These are phyloP conservation scores for Athelia sp. DNA, from an alignment of 1,284 basidiomycete species.

Conservation along the genomic window DNA sequence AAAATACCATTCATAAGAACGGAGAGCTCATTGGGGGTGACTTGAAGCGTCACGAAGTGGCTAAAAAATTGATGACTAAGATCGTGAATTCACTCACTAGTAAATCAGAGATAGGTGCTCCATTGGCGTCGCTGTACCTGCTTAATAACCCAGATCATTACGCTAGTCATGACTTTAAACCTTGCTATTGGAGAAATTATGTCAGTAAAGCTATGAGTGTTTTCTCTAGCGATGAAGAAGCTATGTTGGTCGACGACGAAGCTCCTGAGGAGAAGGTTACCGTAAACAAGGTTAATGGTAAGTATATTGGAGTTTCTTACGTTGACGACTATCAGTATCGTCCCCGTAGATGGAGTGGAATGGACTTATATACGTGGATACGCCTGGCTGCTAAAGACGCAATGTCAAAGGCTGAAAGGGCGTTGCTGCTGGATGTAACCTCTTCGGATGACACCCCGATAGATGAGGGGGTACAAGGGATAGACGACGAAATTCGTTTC, in stretches of 20 bases:
- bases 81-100: slow-evolving; percentile 14
- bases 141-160: slow-evolving; percentile 25
- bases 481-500: too few relatives aligned
- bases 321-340: neutral
- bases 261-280: neutral
- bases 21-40: too few relatives aligned
- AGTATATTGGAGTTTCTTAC: neutral
- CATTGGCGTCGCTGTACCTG: slow-evolving; percentile 23
- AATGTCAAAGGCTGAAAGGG: too few relatives aligned
- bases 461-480: too few relatives aligned
- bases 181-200: slow-evolving; percentile 23
- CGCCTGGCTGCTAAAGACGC: too few relatives aligned
- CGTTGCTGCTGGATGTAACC: too few relatives aligned
- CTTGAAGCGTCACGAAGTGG: too few relatives aligned
- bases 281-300: neutral
- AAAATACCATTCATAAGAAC: too few relatives aligned
- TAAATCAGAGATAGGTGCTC: slow-evolving; percentile 24
- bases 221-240: too few relatives aligned
- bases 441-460: too few relatives aligned
- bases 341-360: neutral
- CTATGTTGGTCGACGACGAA: too few relatives aligned
- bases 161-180: slow-evolving; percentile 20
- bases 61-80: neutral
- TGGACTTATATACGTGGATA: neutral
- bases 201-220: slow-evolving; percentile 14